phyloP scores from a whole-genome alignment of 2,329 filamentous ascomycete species.

The Phialophora chinensis region DNA sequence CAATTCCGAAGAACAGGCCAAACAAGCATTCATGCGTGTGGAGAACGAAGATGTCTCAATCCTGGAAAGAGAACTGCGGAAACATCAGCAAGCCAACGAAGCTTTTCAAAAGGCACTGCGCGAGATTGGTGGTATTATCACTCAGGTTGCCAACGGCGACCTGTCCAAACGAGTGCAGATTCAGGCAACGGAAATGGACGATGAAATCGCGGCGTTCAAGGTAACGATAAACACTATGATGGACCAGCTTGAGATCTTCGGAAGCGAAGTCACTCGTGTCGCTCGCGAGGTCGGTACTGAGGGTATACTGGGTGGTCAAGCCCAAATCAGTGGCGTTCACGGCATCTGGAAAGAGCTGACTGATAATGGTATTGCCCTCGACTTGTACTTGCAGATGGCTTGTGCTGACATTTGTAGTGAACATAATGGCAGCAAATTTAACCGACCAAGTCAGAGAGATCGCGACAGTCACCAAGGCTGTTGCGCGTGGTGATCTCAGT shows the following conservation, averaged over 20 bases:
- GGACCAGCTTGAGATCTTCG: conserved; percentile 95
- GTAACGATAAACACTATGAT: conserved; percentile 99
- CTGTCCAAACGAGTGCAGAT: conserved; percentile 96
- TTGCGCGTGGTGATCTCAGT: conserved; percentile 80
- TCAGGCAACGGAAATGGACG: conserved; percentile 95
- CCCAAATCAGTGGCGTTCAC: conserved; percentile 89
- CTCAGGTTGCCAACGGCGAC: conserved; percentile 92
- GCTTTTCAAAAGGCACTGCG: conserved; percentile 97
- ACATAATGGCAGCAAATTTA: conserved; percentile 82
- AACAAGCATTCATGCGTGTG: conserved; percentile 78
- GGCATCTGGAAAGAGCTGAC: conserved; percentile 98
- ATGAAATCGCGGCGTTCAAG: conserved; percentile 97
- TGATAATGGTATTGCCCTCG: conserved; percentile 67
- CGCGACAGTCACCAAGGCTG: conserved; percentile 80
- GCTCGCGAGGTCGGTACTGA: conserved; percentile 96
- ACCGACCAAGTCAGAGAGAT: conserved; percentile 87
- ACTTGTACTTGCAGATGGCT: neutral
- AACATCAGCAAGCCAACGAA: conserved; percentile 97
- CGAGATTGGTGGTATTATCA: conserved; percentile 97
- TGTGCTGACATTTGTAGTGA: conserved; percentile 58
- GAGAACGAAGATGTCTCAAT: conserved; percentile 87
- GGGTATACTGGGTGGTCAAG: conserved; percentile 90
- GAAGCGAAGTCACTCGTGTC: conserved; percentile 92
- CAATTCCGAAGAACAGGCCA: conserved; percentile 83
- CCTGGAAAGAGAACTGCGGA: conserved; percentile 90